A percentile compares a stretch with the other conserved stretches of the same genome.
Conservation (phyloP, 371 early-diverging fungal species). For the Apophysomyces variabilis region DNA sequence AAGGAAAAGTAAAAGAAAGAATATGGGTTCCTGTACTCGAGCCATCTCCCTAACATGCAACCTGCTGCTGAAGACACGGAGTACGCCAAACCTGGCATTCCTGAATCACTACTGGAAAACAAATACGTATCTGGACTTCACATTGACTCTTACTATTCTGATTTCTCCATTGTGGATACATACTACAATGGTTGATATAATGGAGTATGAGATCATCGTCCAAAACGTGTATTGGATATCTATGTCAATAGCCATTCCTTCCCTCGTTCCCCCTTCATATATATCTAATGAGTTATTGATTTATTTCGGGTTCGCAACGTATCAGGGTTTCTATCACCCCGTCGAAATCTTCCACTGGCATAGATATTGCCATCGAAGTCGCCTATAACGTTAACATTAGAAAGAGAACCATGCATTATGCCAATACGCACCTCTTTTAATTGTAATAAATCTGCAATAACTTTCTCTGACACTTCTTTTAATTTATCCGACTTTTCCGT, state of each 20-base stretch:
- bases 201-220: no score
- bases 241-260: background rate
- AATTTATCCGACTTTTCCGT: slow-evolving; percentile 1
- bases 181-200: no score
- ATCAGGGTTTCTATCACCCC: background rate
- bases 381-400: background rate
- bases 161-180: no score
- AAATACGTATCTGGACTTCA: background rate
- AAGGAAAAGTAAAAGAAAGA: background rate
- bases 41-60: slow-evolving; percentile 2
- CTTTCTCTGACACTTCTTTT: slow-evolving; percentile 10
- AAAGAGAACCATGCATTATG: background rate
- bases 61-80: slow-evolving; percentile 2
- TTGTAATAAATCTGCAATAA: background rate
- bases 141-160: no score
- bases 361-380: background rate
- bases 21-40: slow-evolving; percentile 5
- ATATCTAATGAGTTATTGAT: slow-evolving; percentile 1
- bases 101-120: background rate
- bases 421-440: background rate
- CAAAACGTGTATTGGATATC: no score
- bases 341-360: slow-evolving; percentile 6
- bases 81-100: background rate
- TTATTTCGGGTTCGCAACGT: background rate
- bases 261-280: background rate